These are phyloP conservation scores for Podila horticola DNA, from an alignment of 192 early-diverging fungal species.

Conservation along the genomic window DNA sequence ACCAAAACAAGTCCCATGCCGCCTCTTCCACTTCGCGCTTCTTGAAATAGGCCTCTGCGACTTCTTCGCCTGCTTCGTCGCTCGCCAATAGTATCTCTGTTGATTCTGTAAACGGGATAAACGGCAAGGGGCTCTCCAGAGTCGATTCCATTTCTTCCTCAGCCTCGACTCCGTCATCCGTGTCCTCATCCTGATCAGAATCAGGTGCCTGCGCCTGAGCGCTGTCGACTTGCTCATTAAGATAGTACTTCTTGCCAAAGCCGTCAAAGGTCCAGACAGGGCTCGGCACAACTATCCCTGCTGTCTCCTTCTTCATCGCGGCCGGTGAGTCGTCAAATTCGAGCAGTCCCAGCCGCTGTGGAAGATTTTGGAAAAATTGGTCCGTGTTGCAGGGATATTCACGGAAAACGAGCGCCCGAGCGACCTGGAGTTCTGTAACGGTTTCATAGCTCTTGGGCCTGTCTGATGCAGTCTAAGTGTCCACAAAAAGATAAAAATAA, in stretches of 20 bases:
- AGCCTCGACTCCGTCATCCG: conserved; percentile 25
- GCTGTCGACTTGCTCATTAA: conserved; percentile 16
- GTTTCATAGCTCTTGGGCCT: no score
- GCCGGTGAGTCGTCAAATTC: conserved; percentile 10
- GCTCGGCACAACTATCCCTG: background rate
- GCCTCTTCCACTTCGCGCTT: background rate
- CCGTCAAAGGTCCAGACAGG: background rate
- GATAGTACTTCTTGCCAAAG: conserved; percentile 23
- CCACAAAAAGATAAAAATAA: no score
- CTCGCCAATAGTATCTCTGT: no score
- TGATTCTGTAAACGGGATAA: background rate
- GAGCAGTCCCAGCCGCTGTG: background rate
- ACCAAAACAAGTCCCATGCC: conserved; percentile 15
- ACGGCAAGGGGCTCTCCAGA: conserved; percentile 10
- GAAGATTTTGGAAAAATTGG: conserved; percentile 6
- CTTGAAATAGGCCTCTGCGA: background rate
- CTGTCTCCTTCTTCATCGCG: background rate
- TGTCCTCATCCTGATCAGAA: conserved; percentile 32
- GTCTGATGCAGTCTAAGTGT: no score
- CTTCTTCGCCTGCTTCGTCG: background rate
- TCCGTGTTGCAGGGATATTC: conserved; percentile 1
- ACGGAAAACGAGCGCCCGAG: conserved; percentile 16
- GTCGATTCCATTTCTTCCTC: conserved; percentile 19
- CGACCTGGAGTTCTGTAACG: conserved; percentile 19
- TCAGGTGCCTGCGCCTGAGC: conserved; percentile 19